Conservation (phyloP, 2,329 filamentous ascomycete species). For the Lasiodiplodia citricola region DNA sequence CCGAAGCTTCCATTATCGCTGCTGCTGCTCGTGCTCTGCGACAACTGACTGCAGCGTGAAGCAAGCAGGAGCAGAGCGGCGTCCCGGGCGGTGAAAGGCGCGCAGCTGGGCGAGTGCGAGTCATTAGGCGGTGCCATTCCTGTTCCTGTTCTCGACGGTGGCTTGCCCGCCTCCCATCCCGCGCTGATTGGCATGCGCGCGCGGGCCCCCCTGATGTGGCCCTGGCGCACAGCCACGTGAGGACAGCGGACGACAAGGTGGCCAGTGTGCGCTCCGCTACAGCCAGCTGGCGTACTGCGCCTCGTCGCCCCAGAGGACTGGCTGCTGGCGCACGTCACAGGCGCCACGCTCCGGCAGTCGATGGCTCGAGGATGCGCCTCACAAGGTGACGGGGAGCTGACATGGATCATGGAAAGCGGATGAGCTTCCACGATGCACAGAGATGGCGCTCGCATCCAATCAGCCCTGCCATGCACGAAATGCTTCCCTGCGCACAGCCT, state of each 20-base stretch:
- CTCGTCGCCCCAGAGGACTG: slow-evolving; percentile 4
- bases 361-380: slow-evolving; percentile 8
- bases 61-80: slow-evolving; percentile 4
- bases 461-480: slow-evolving; percentile 17
- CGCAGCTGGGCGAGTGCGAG: slow-evolving; percentile 5
- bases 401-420: slow-evolving; percentile 21
- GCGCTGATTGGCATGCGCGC: slow-evolving; percentile 8
- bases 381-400: neutral
- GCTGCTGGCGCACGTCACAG: slow-evolving; percentile 12
- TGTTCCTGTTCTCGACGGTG: slow-evolving; percentile 4
- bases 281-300: neutral
- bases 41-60: neutral
- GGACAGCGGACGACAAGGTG: neutral
- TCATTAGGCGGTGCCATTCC: neutral
- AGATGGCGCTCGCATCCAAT: slow-evolving; percentile 3
- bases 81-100: slow-evolving; percentile 14
- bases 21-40: slow-evolving; percentile 1
- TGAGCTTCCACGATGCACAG: slow-evolving; percentile 14
- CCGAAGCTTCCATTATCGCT: neutral
- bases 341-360: slow-evolving; percentile 6
- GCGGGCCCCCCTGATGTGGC: neutral
- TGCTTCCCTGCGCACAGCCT: slow-evolving; percentile 23
- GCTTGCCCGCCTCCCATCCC: neutral
- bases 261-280: no score
- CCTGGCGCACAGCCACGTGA: slow-evolving; percentile 18